phyloP scores from a whole-genome alignment of 805 yeast species.

The Pichia cabralensis region DNA sequence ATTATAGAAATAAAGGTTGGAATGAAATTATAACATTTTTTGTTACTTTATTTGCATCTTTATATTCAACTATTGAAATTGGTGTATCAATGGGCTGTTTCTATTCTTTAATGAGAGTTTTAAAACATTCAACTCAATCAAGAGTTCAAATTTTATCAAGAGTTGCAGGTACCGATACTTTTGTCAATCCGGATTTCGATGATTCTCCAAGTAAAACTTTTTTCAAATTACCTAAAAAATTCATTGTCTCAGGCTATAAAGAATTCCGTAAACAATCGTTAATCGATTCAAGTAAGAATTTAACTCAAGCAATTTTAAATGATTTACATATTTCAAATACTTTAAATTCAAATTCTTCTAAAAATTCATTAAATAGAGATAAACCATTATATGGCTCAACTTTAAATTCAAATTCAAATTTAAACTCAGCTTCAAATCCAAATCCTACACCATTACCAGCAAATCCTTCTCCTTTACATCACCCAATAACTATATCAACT shows the following conservation, averaged over 20 bases:
- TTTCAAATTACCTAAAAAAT: slow-evolving; percentile 10
- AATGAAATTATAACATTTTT: slow-evolving; percentile 63
- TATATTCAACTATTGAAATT: slow-evolving; percentile 72
- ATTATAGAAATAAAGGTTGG: slow-evolving; percentile 62
- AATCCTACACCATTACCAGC: no score
- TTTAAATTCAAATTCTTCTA: not conserved
- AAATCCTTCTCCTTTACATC: no score
- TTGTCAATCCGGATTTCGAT: slow-evolving; percentile 61
- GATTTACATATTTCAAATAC: not conserved
- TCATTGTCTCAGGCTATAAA: slow-evolving; percentile 20
- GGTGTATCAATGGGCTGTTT: slow-evolving; percentile 85
- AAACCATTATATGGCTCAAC: no score
- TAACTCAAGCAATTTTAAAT: no score
- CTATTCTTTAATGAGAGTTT: slow-evolving; percentile 69
- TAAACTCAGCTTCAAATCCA: not conserved
- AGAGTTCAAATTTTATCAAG: slow-evolving; percentile 78
- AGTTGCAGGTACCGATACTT: slow-evolving; percentile 47
- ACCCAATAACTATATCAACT: no score
- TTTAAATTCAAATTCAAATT: not conserved
- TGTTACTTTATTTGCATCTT: slow-evolving; percentile 53
- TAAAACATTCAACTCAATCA: slow-evolving; percentile 71
- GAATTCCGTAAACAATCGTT: slow-evolving; percentile 18
- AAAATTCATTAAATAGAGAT: not conserved
- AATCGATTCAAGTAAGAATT: slow-evolving; percentile 1
- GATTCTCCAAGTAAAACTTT: slow-evolving; percentile 10